phyloP scores from a whole-genome alignment of 2,329 filamentous ascomycete genomes.

The Neodidymelliopsis sp. region DNA sequence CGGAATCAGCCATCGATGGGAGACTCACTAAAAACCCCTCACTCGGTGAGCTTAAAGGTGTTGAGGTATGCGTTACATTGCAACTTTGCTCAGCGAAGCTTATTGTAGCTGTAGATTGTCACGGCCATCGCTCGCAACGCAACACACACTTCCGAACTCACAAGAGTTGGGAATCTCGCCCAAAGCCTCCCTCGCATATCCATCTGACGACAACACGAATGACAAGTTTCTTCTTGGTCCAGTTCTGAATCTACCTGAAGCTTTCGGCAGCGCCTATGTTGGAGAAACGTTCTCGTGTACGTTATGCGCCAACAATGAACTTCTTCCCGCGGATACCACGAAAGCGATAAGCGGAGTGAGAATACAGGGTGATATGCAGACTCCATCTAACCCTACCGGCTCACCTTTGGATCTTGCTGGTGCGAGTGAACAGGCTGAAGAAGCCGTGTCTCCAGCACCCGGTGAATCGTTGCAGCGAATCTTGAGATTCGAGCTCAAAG shows the following conservation, averaged over 20 bases:
- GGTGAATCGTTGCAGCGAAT: constrained; percentile 80
- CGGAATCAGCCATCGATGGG: constrained; percentile 47
- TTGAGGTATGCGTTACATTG: constrained; percentile 71
- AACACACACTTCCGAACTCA: constrained; percentile 68
- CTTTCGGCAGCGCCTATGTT: constrained; percentile 94
- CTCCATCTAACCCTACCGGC: constrained; percentile 72
- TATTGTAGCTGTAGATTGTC: constrained; percentile 68
- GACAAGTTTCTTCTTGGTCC: constrained; percentile 65
- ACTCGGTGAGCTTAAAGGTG: constrained; percentile 83
- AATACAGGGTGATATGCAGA: constrained; percentile 95
- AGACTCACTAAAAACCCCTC: constrained; percentile 62
- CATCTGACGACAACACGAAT: constrained; percentile 56
- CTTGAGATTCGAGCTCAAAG: constrained; percentile 85
- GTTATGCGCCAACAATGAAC: constrained; percentile 93
- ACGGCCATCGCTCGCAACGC: constrained; percentile 76
- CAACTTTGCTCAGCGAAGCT: constrained; percentile 54
- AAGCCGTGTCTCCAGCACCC: constrained; percentile 55
- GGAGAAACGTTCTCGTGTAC: constrained; percentile 96
- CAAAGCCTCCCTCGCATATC: constrained; percentile 74
- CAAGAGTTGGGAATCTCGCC: constrained; percentile 60
- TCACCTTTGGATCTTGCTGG: constrained; percentile 66
- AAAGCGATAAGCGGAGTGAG: constrained; percentile 74
- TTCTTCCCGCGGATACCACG: constrained; percentile 50
- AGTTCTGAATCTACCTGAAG: constrained; percentile 81
- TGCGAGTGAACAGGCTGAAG: constrained; percentile 52